Conservation (phyloP, 202 grass and related monocot genomes). For the Panicum virgatum region DNA sequence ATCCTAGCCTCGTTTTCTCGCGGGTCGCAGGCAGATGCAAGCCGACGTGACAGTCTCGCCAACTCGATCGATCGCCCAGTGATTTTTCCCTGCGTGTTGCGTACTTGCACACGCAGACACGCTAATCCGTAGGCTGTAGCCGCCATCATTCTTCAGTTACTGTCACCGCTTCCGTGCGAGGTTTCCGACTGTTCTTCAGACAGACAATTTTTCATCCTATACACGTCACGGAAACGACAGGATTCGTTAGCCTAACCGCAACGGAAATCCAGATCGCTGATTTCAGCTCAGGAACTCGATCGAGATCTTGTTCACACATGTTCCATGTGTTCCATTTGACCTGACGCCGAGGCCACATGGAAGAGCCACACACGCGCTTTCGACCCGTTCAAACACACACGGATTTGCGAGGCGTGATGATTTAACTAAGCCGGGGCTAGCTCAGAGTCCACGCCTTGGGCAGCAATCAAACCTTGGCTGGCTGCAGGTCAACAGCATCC, state of each 20-base stretch:
- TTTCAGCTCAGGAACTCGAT: not conserved
- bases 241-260: not conserved
- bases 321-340: not conserved
- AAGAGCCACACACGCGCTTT: not conserved
- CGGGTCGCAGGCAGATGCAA: not conserved
- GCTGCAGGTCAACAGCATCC: conserved; percentile 1
- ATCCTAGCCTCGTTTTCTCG: too few species aligned
- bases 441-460: conserved; percentile 36
- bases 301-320: not conserved
- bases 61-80: not conserved
- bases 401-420: not conserved
- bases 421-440: not conserved
- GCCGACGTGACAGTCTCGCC: not conserved
- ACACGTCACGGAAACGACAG: not conserved
- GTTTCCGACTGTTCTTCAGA: not conserved
- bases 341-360: not conserved
- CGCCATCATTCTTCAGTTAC: conserved; percentile 1
- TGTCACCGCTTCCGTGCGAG: conserved; percentile 6
- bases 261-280: not conserved
- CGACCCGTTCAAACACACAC: conserved; percentile 17
- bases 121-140: not conserved
- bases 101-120: not conserved
- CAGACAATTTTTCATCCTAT: not conserved
- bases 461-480: conserved; percentile 37
- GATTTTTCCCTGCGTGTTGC: not conserved